Evolutionary conservation across 768 basidiomycete genomes (phyloP).

Genomic region (Suillus sp.): DNA sequence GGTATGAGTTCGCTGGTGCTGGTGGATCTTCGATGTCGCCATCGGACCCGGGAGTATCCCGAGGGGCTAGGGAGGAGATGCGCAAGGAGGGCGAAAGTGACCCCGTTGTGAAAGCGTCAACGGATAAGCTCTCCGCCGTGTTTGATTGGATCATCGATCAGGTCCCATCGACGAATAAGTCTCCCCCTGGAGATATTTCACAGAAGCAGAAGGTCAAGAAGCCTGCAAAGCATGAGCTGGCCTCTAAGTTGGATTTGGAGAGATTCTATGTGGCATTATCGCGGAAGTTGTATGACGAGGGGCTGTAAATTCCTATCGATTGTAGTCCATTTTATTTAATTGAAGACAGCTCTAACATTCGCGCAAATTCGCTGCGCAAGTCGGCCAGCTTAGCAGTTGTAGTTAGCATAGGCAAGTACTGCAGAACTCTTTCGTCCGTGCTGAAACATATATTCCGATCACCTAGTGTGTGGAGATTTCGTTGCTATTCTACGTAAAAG

Average conservation of each 20-base stretch:
- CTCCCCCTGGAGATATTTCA: constrained; percentile 20
- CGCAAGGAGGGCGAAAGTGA: constrained; percentile 44
- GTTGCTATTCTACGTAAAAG: constrained; percentile 4
- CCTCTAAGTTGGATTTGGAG: constrained; percentile 77
- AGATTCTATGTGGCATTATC: constrained; percentile 88
- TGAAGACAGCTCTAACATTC: not conserved
- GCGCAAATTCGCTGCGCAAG: not conserved
- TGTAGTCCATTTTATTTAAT: constrained; percentile 21
- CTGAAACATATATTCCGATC: not conserved
- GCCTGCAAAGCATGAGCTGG: constrained; percentile 50
- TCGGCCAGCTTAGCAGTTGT: not conserved
- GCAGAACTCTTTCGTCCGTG: not conserved
- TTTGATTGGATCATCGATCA: constrained; percentile 82
- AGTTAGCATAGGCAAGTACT: not conserved
- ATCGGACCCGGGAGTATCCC: constrained; percentile 14
- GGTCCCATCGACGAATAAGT: constrained; percentile 43
- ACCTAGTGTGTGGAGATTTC: constrained; percentile 7
- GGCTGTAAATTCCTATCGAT: constrained; percentile 49
- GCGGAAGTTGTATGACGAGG: constrained; percentile 91
- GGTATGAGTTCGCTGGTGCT: constrained; percentile 31
- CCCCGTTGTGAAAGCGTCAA: constrained; percentile 63
- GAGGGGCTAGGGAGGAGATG: constrained; percentile 21
- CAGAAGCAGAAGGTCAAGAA: constrained; percentile 27
- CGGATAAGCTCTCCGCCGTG: constrained; percentile 71
- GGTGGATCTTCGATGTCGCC: constrained; percentile 11